Evolutionary conservation across 139 green algal species (phyloP).

Genomic region (Micromonas pusilla): DNA sequence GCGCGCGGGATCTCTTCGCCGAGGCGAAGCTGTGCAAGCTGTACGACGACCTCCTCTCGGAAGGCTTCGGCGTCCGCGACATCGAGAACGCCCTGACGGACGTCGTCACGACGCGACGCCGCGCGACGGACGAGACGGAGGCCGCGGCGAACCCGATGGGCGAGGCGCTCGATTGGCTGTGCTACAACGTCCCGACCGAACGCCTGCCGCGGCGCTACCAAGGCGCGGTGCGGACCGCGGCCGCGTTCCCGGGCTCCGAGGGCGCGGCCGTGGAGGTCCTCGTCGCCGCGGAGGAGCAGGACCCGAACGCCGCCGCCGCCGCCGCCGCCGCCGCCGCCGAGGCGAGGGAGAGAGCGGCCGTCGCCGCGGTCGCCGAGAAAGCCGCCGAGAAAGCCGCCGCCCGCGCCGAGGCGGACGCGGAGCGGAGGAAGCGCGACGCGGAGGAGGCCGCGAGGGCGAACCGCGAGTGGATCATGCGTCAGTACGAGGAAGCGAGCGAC

Average conservation of each 20-base stretch:
- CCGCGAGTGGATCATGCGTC: not conserved
- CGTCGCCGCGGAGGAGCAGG: not conserved
- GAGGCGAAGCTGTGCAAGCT: no score
- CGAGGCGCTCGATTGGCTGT: slow-evolving; percentile 67
- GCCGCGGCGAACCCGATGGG: not conserved
- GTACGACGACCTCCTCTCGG: not conserved
- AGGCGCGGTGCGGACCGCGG: not conserved
- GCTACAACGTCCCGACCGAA: slow-evolving; percentile 50
- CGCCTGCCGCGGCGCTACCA: slow-evolving; percentile 55
- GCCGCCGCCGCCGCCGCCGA: not conserved
- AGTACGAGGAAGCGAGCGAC: not conserved
- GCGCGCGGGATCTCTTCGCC: no score
- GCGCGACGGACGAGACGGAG: not conserved
- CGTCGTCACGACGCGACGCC: not conserved
- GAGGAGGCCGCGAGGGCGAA: not conserved
- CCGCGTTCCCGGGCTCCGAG: not conserved
- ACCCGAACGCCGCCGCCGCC: not conserved
- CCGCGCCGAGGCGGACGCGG: not conserved
- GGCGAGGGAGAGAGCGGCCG: not conserved
- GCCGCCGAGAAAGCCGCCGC: not conserved
- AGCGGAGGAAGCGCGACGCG: not conserved
- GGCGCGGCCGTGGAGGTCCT: not conserved
- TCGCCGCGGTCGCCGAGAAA: not conserved
- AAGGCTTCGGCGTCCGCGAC: not conserved
- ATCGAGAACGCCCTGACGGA: not conserved